Evolutionary conservation across 1,284 basidiomycete genomes (phyloP), one percentile per base, ranked within the genome.

Genomic region (Naganishia sp.): DNA sequence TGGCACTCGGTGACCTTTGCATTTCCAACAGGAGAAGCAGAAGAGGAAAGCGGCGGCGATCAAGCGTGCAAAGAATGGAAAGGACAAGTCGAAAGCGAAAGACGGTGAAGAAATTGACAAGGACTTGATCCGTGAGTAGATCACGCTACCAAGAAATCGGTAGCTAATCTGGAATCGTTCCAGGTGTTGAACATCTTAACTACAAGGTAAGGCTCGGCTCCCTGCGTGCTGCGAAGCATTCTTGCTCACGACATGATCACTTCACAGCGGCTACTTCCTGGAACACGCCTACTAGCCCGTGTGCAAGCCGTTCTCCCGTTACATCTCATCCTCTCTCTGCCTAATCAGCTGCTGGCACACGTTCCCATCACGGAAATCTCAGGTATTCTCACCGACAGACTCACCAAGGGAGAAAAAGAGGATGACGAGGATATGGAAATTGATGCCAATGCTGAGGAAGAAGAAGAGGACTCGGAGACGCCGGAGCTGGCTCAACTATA

Each of bases 281-380:
- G 94, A 42, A 92, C 93, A 82, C 90, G 89, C 74, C 84, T 98
- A 21, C 83, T 99, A 41, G 89, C 88, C 41, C 90, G 93, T 79
- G 85, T 99, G 56, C 85, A 92, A 71, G 87, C 90, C 17, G 85
- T 99, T 54, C 87, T 93, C 69, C 92, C 95, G 3, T 86, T 99
- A 28, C 91, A 92, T 53, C 84, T 99, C 50, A 86, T 99, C 66
- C 83, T 99, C 28, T 97, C 94, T 7, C 84, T 99, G 25, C 95
- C 96, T 25, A 92, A 94, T 76, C 95, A 99, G 81, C 86, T 99
- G 49, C 86, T 94, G 70, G 96, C 87, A 4, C 94, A 99, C 79
- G 84, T 99, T 31, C 95, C 96, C 11, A 94, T 99, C 72, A 98
- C 94, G 41, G 88, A 94, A 78, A 86, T 99, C 68, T 93, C 94